Percentiles rank a stretch among this genome's conserved stretches.
Conservation (phyloP, 2,329 filamentous ascomycete species). For the Alternaria burnsii region DNA sequence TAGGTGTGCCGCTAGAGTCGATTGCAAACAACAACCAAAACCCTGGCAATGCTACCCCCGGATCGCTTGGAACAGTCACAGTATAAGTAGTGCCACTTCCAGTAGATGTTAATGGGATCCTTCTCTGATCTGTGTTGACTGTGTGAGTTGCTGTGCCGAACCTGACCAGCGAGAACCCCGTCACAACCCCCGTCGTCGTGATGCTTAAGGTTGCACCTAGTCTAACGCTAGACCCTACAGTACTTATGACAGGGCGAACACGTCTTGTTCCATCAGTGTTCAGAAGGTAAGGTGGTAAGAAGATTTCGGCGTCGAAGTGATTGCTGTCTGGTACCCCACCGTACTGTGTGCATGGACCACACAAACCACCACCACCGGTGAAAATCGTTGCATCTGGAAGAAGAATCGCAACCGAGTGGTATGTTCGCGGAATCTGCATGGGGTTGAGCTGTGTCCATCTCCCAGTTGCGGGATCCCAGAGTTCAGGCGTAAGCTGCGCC, state of each 20-base stretch:
- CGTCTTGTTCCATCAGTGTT: conserved; percentile 55
- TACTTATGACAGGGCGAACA: conserved; percentile 55
- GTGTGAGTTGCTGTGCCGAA: conserved; percentile 63
- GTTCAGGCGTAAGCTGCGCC: conserved; percentile 29
- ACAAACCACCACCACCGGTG: conserved; percentile 52
- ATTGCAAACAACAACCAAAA: conserved; percentile 65
- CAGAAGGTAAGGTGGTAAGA: conserved; percentile 65
- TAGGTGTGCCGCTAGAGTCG: conserved; percentile 57
- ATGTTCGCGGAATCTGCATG: conserved; percentile 33
- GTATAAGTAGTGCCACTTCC: conserved; percentile 50
- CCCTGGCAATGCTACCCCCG: conserved; percentile 62
- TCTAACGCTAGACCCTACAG: conserved; percentile 39
- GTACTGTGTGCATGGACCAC: conserved; percentile 50
- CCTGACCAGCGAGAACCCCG: conserved; percentile 57
- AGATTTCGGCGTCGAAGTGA: conserved; percentile 65
- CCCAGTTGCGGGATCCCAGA: conserved; percentile 33
- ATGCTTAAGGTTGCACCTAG: conserved; percentile 46
- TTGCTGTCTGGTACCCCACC: conserved; percentile 46
- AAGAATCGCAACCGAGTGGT: conserved; percentile 41
- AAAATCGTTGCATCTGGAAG: conserved; percentile 40
- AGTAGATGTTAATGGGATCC: conserved; percentile 55
- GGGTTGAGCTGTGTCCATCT: conserved; percentile 36
- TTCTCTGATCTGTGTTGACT: conserved; percentile 66
- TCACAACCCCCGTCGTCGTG: conserved; percentile 35
- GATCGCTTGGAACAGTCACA: conserved; percentile 57